Evolutionary conservation across 257 asterid species (phyloP), one percentile per base, ranked within the genome.

Genomic region (Agastache rugosa): DNA sequence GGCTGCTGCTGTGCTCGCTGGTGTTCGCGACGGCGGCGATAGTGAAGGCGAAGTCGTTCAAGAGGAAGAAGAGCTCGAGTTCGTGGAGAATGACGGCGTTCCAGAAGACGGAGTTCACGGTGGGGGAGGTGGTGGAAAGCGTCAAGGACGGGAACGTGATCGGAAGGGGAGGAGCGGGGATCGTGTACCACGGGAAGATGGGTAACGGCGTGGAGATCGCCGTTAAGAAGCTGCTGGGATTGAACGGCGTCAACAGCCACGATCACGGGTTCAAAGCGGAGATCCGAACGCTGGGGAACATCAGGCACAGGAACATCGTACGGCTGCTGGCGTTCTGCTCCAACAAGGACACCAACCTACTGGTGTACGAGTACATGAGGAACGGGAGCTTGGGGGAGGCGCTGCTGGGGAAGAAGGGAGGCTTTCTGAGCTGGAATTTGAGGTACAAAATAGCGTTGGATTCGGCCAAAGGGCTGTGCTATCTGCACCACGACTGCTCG

Each of bases 381-480:
- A 91, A 94, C 45, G 98, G 98, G 48, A 94, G 98, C 83, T 78
- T 94, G 63, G 98, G 98, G 6, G 98, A 94, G 73, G 90, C 97
- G 2, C 37, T 94, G 66, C 98, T 91, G 29, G 93, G 97, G 67
- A 90, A 92, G 65, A 90, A 89, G n/a, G 95, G 97, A 0, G 93
- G 92, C 11, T 77, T 80, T 16, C 50, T 94, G 81, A 81, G 91
- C 71, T 94, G 98, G 98, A 78, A 78, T 23, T n/a, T 88, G 80
- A 85, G 98, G 85, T 94, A 91, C 72, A 94, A 91, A 76, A 86
- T 92, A 6, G 97, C 96, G 0, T 1, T 85, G 62, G 97, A 94
- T 37, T 78, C 98, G 0, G 98, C 98, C 0, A 94, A 86, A 72
- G 98, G 98, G 50, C 77, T 94, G 74, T 90, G 98, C 63, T 94